Evolutionary conservation across 805 yeast genomes (phyloP), one percentile per base, ranked within the genome.

Genomic region (Wickerhamomyces canadensis): DNA sequence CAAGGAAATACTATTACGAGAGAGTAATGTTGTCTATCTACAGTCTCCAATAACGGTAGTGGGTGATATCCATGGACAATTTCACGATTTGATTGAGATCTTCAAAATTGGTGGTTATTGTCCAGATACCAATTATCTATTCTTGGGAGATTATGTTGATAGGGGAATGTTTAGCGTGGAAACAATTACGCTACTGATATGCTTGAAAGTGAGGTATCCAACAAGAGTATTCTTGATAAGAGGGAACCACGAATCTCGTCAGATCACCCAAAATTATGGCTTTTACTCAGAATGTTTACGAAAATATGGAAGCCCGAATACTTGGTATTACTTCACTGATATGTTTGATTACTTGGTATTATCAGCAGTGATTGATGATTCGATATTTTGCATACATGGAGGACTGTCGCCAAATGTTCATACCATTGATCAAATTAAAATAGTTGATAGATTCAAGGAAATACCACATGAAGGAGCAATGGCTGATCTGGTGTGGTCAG

Each of bases 401-500:
- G 98, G 98, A 0, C 63, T 93, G 6, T 85, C 96, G 5, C 99
- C 99, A 0, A 85, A 88, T 45, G 86, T 95, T 33, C 98, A 91
- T 55, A 84, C 93, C 7, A 72, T 93, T 17, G 97, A 93, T 56
- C 97, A 94, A 47, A 86, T 93, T 35, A 71, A 84, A 45, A 79
- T 93, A 13, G 80, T 94, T 8, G 98, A 93, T 60, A 60, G 99
- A 41, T 91, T 88, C 56, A 76, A 80, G 47, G 99, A 93, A 58
- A 87, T 94, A 11, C 99, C 99, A 0, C 98, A 94, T 51, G 98
- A 93, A 58, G 99, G 99, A 0, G 95, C 97, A 13, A 93, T 93
- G 97, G 98, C 98, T 1, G 99, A 93, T 59, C 66, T 93, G 35
- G 98, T 93, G 15, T 93, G 99, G 99, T 81, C 93, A 17, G 99